These are phyloP conservation scores for Teratosphaeriaceae sp. DNA, from an alignment of 2,329 filamentous ascomycete species.

Conservation along the genomic window DNA sequence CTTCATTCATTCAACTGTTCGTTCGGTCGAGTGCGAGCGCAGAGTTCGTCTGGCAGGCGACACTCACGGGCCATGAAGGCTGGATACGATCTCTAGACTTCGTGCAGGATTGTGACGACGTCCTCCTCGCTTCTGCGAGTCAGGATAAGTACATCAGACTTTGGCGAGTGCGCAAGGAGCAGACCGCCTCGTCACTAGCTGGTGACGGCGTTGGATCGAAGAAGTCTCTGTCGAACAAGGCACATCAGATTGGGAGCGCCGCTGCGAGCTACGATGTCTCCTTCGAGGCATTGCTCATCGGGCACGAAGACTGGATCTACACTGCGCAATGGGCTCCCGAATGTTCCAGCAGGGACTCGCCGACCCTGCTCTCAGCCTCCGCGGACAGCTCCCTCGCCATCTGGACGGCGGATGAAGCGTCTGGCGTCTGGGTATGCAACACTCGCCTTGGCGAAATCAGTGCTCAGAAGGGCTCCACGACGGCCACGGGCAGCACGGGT, in stretches of 20 bases:
- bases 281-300: constrained; percentile 87
- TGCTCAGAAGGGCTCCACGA: constrained; percentile 89
- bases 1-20: constrained; percentile 73
- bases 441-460: constrained; percentile 89
- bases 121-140: constrained; percentile 84
- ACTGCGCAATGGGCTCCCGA: constrained; percentile 67
- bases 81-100: constrained; percentile 90
- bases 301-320: constrained; percentile 98
- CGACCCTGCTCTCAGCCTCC: constrained; percentile 70
- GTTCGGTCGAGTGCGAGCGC: constrained; percentile 45
- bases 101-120: constrained; percentile 57
- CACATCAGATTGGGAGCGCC: constrained; percentile 62
- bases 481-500: constrained; percentile 89
- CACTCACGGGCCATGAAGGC: constrained; percentile 81
- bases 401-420: constrained; percentile 78
- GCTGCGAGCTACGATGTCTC: constrained; percentile 68
- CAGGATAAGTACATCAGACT: constrained; percentile 96
- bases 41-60: constrained; percentile 66
- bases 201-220: constrained; percentile 9
- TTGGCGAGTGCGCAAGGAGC: constrained; percentile 75
- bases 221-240: constrained; percentile 80
- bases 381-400: constrained; percentile 93
- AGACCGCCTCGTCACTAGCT: constrained; percentile 35
- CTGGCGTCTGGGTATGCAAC: constrained; percentile 85
- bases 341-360: constrained; percentile 31